Evolutionary conservation across 2,329 filamentous ascomycete species (phyloP).

Genomic region (Catunica adiposa): DNA sequence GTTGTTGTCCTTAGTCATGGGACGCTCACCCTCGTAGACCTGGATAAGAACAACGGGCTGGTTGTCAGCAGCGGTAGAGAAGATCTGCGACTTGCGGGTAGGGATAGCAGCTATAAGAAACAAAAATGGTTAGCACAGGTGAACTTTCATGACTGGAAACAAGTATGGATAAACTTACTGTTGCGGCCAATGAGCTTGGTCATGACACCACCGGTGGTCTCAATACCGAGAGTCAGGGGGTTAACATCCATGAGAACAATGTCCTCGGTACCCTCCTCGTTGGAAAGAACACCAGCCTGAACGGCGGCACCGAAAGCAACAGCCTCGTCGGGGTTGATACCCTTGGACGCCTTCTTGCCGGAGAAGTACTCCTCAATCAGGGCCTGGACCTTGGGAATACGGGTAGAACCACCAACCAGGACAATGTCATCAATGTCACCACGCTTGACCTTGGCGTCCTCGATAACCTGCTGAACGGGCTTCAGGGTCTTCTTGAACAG

Average conservation of each 20-base stretch:
- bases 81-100: conserved; percentile 94
- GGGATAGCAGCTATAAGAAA: conserved; percentile 49
- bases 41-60: conserved; percentile 90
- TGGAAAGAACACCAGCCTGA: conserved; percentile 87
- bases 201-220: conserved; percentile 96
- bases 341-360: conserved; percentile 96
- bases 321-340: conserved; percentile 98
- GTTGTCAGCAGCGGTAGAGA: conserved; percentile 93
- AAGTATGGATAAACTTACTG: conserved; percentile 25
- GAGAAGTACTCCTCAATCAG: conserved; percentile 91
- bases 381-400: conserved; percentile 93
- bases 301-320: conserved; percentile 95
- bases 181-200: conserved; percentile 91
- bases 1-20: conserved; percentile 95
- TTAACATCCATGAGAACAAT: conserved; percentile 95
- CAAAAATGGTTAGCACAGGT: neutral
- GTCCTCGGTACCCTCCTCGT: conserved; percentile 63
- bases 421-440: conserved; percentile 89
- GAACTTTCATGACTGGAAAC: neutral
- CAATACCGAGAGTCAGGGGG: conserved; percentile 88
- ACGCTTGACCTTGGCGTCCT: conserved; percentile 97
- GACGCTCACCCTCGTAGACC: conserved; percentile 86
- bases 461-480: conserved; percentile 95
- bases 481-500: conserved; percentile 99
- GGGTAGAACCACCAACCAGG: conserved; percentile 92